Conservation (phyloP, 1,139 yeast genomes). For the Kodamaea sp. region DNA sequence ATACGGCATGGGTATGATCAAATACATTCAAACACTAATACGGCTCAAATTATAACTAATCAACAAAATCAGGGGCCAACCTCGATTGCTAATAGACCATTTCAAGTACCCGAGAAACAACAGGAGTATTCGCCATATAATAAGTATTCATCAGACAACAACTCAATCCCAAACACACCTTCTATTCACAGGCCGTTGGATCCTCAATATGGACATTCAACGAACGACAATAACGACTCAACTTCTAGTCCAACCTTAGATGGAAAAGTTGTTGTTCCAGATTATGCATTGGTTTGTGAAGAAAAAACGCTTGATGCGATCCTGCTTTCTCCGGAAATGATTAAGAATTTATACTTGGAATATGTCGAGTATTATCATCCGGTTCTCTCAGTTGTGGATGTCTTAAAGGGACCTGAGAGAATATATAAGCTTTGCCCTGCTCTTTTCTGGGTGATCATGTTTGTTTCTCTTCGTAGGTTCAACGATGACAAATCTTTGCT, state of each 20-base stretch:
- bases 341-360: slow-evolving; percentile 63
- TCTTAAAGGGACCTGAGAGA: slow-evolving; percentile 74
- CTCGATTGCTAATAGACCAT: neutral
- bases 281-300: slow-evolving; percentile 46
- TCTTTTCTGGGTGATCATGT: slow-evolving; percentile 89
- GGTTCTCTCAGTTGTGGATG: slow-evolving; percentile 82
- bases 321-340: slow-evolving; percentile 55
- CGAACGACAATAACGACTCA: slow-evolving; percentile 3
- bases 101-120: neutral
- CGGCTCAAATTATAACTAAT: neutral
- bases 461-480: slow-evolving; percentile 69
- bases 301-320: slow-evolving; percentile 70
- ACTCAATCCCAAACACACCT: slow-evolving; percentile 34
- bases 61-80: neutral
- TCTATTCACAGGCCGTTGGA: slow-evolving; percentile 21
- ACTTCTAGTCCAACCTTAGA: neutral
- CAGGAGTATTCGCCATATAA: slow-evolving; percentile 5
- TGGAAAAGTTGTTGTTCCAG: slow-evolving; percentile 25
- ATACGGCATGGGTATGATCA: no score
- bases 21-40: neutral
- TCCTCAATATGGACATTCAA: neutral
- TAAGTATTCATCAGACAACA: slow-evolving; percentile 8
- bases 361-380: slow-evolving; percentile 76
- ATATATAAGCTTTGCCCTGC: slow-evolving; percentile 79
- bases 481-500: slow-evolving; percentile 40